These are phyloP conservation scores for Exophiala sideris DNA, from an alignment of 2,329 filamentous ascomycete genomes.

Conservation along the genomic window DNA sequence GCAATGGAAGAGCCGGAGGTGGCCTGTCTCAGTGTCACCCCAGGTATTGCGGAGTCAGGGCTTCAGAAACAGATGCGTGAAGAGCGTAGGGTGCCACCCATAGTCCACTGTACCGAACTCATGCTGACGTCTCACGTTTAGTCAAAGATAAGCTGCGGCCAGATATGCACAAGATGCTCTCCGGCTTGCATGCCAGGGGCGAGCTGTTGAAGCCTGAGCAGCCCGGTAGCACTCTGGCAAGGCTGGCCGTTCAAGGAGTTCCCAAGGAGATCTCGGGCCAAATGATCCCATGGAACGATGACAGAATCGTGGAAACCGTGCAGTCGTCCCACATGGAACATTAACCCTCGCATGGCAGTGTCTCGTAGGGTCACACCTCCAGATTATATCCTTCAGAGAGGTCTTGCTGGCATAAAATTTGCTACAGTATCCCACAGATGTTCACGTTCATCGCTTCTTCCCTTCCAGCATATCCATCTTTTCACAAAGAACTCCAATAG, in stretches of 20 bases:
- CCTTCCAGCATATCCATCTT: too few species aligned
- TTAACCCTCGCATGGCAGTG: too few species aligned
- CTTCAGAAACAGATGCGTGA: not conserved
- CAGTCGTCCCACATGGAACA: too few species aligned
- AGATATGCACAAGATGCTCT: not conserved
- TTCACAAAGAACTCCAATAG: too few species aligned
- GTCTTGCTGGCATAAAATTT: too few species aligned
- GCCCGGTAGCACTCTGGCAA: constrained; percentile 1
- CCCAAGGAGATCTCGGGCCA: constrained; percentile 1
- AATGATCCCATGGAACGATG: constrained; percentile 2
- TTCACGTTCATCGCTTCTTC: too few species aligned
- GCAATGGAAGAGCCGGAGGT: constrained; percentile 1
- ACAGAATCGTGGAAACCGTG: too few species aligned
- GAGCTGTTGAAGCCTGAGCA: constrained; percentile 2
- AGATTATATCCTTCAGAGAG: too few species aligned
- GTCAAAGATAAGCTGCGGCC: not conserved
- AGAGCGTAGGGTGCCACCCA: constrained; percentile 1
- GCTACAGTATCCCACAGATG: too few species aligned
- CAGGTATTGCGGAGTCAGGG: constrained; percentile 3
- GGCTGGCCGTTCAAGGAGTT: not conserved
- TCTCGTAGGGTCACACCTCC: too few species aligned
- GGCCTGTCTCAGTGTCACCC: not conserved
- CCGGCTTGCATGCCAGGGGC: not conserved
- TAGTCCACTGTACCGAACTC: not conserved
- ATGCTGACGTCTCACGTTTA: not conserved